Conservation (phyloP, 179 eudicot genomes). For the Amaranthus tricolor region DNA sequence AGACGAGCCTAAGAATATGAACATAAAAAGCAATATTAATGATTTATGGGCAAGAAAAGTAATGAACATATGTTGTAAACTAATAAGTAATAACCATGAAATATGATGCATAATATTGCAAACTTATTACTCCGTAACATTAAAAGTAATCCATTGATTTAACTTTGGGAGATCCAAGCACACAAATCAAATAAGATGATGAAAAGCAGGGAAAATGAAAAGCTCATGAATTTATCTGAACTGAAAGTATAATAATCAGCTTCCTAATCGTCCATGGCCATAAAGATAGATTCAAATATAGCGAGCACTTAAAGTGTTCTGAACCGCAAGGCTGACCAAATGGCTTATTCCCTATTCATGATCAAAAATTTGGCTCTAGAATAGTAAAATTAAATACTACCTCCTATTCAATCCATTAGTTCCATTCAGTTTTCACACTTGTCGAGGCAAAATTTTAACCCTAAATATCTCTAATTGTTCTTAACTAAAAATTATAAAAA, state of each 20-base stretch:
- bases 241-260: too few relatives aligned
- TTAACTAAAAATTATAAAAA: too few relatives aligned
- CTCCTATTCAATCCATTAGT: too few relatives aligned
- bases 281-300: not conserved
- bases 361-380: too few relatives aligned
- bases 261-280: not conserved
- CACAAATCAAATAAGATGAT: not conserved
- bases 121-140: not conserved
- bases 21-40: not conserved
- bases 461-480: too few relatives aligned
- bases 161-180: not conserved
- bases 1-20: constrained; percentile 47
- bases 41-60: not conserved
- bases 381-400: too few relatives aligned
- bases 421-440: too few relatives aligned
- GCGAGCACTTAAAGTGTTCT: not conserved
- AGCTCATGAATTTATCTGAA: not conserved
- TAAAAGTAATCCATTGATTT: not conserved
- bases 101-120: not conserved
- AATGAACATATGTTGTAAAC: not conserved
- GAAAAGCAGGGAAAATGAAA: not conserved
- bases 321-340: not conserved
- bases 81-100: not conserved
- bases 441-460: too few relatives aligned
- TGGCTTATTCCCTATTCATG: too few relatives aligned